Conservation (phyloP, 306 rosid genomes). For the Inga laurina region DNA sequence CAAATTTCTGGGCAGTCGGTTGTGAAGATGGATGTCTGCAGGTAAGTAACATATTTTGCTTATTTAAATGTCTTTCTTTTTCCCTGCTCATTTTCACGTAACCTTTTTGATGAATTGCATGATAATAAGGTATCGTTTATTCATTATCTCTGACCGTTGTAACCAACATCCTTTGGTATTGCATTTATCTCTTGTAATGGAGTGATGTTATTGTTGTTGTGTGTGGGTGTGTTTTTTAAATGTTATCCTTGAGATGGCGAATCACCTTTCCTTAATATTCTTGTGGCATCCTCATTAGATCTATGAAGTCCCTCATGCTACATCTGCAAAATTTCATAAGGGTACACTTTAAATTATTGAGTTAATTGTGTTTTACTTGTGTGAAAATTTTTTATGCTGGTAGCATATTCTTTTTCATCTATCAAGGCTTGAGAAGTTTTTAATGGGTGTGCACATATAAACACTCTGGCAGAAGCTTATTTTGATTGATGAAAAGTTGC, state of each 20-base stretch:
- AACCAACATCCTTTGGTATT: background rate
- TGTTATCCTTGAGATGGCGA: background rate
- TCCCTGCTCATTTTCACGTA: constrained; percentile 1
- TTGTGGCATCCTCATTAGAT: background rate
- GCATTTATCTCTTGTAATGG: background rate
- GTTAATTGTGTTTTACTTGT: background rate
- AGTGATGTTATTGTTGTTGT: background rate
- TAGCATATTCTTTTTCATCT: background rate
- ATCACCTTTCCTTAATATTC: background rate
- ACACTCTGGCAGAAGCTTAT: background rate
- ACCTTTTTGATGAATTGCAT: constrained; percentile 6
- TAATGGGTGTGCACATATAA: background rate
- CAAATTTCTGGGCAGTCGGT: constrained; percentile 96
- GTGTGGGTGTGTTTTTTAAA: background rate
- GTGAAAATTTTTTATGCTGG: background rate
- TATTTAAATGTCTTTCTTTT: constrained; percentile 9
- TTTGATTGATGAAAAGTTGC: background rate
- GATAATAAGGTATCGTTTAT: background rate
- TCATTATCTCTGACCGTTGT: background rate
- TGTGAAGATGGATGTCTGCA: constrained; percentile 98
- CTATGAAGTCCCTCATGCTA: background rate
- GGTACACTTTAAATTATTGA: background rate
- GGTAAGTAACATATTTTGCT: constrained; percentile 46
- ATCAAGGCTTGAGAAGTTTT: constrained; percentile 1
- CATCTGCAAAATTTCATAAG: background rate